These are phyloP conservation scores for Phytophthora meadii DNA, from an alignment of 352 stramenopile genomes.

Conservation along the genomic window DNA sequence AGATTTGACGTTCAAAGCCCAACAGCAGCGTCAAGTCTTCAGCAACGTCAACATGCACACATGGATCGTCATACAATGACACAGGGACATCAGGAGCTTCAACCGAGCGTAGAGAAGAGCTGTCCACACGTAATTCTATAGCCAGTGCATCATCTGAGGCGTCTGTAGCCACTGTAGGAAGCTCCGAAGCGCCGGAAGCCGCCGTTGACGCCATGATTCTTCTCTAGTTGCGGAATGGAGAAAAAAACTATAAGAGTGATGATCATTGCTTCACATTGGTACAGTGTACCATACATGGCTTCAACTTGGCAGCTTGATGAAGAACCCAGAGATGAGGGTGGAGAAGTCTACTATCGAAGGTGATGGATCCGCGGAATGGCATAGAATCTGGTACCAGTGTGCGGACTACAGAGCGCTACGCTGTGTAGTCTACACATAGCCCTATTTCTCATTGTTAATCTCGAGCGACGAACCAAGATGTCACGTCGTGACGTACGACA, in stretches of 20 bases:
- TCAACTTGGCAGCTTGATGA: slow-evolving; percentile 17
- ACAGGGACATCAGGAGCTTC: slow-evolving; percentile 12
- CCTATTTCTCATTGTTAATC: slow-evolving; percentile 20
- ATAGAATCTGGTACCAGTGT: slow-evolving; percentile 26
- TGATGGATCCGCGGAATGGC: slow-evolving; percentile 24
- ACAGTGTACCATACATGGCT: slow-evolving; percentile 12
- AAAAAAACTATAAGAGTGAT: slow-evolving; percentile 9
- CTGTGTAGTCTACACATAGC: slow-evolving; percentile 5
- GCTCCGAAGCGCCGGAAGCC: slow-evolving; percentile 5
- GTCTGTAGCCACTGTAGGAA: slow-evolving; percentile 1
- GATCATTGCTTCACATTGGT: slow-evolving; percentile 7
- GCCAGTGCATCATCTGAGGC: slow-evolving; percentile 23
- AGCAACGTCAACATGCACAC: slow-evolving; percentile 62
- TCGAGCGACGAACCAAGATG: slow-evolving; percentile 19
- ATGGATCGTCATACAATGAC: slow-evolving; percentile 52
- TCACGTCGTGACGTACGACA: slow-evolving; percentile 19
- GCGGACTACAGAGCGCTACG: background rate
- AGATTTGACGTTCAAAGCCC: slow-evolving; percentile 50
- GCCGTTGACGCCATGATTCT: slow-evolving; percentile 27
- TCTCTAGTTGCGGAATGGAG: slow-evolving; percentile 3
- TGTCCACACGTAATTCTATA: slow-evolving; percentile 36
- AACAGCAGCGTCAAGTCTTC: slow-evolving; percentile 54
- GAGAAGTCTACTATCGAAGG: slow-evolving; percentile 11
- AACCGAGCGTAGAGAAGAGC: slow-evolving; percentile 8
- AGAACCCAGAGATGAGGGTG: slow-evolving; percentile 8